Evolutionary conservation across 2,329 filamentous ascomycete genomes (phyloP), one percentile per base, ranked within the genome.

Genomic region (Scytalidium lignicola): DNA sequence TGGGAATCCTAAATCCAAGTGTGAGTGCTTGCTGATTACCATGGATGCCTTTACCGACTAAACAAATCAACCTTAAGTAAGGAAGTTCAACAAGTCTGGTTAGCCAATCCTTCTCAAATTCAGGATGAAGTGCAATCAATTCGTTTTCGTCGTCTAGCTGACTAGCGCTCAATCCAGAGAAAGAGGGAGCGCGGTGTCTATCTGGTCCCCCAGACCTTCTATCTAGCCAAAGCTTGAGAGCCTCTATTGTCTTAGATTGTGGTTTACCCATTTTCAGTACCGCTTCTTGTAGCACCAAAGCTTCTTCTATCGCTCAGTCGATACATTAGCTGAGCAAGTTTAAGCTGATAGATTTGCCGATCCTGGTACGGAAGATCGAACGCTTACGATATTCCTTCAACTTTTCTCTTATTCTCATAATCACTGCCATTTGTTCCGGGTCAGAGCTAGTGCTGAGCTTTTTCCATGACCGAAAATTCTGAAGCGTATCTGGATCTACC

Each of bases 31-130:
- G 23, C 23, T 6, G 5, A 26, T 10, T 26, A 26, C 5, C 23
- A 26, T 26, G n/a, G n/a, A n/a, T n/a, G n/a, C n/a, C n/a, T n/a
- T n/a, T n/a, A n/a, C n/a, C n/a, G n/a, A n/a, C n/a, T 26, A 26
- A 26, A 26, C 6, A 26, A 26, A 26, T 10, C 23, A 10, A 5
- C 23, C n/a, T n/a, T n/a, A n/a, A n/a, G n/a, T n/a, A 26, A 26
- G 41, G 41, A 15, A 49, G 29, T 21, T 44, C 41, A 15, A 62
- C 48, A 43, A 65, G 57, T 13, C 48, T 52, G 10, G 58, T 57
- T 1, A 62, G 32, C 18, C 58, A 50, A 41, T 62, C 60, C 41
- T 56, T 47, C n/a, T 58, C 54, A 2, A 51, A n/a, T n/a, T 47
- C 19, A 26, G 46, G 17, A 49, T 48, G 41, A 20, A 62, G 46